Base-by-base conservation (phyloP, 164 flowering plant species). In the Berberis thunbergii region DNA sequence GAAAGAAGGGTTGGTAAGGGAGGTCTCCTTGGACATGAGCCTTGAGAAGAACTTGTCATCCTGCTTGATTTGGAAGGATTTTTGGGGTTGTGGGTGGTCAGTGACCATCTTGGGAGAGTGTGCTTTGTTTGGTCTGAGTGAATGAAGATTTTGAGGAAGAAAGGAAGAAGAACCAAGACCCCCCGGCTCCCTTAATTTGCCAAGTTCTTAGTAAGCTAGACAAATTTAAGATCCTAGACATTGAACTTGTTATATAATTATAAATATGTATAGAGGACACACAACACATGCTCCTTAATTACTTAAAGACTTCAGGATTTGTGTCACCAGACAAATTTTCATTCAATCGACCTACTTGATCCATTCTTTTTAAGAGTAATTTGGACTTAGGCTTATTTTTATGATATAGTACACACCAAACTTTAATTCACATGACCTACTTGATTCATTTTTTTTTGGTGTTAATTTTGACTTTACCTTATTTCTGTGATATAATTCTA, bases 21-120 rank as follows among this genome's bases (percentile, higher is more conserved):
- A 77, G 54, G 48, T 73, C 64, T 84, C 91, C 58, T 76, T 80
- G 64, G 83, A 70, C 1, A 77, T n/a, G 11, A 81, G 75, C 74
- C 73, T 80, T 2, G 78, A 57, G 78, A 78, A 81, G 75, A 84
- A 76, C 78, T 79, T 80, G 74, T 83, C 82, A 57, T 81, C 84
- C 69, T 81, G 64, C 66, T 78, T 78, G 62, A 84, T 76, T 62
- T 71, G 74, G 61, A 80, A 77, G 50, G 73, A 45, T 11, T 72
- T 76, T 12, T 68, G 67, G 1, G 73, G 74, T 42, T 78, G 78
- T 26, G 69, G 10, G 54, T 52, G 10, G n/a, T 26, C 11, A 1
- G 4, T 52, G 13, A 52, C 10, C 54, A 52, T 52, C n/a, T 52
- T 52, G 10, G 54, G 10, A 6, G 54, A 52, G 11, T 1, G 26